Conservation (phyloP, 176 grass and related monocot genomes). For the Cenchrus fungigraminus region DNA sequence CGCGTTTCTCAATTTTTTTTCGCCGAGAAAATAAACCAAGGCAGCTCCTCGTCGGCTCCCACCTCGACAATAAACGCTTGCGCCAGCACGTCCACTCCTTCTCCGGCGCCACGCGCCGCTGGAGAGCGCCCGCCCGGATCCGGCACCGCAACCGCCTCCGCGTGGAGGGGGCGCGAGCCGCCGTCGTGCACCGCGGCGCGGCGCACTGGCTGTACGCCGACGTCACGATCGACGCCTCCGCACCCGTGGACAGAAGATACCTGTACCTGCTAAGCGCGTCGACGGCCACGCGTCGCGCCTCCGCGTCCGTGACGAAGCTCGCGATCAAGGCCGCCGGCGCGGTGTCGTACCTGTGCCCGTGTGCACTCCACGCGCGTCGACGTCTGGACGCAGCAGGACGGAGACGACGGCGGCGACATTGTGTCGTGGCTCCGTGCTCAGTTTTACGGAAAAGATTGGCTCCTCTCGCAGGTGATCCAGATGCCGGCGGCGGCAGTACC, state of each 20-base stretch:
- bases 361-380: not conserved
- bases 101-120: not conserved
- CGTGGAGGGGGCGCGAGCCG: not conserved
- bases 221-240: too few species aligned
- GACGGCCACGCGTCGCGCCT: not conserved
- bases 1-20: too few species aligned
- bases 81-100: not conserved
- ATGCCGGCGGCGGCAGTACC: not conserved
- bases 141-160: not conserved
- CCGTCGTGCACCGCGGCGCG: not conserved
- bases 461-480: not conserved
- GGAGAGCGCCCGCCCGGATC: not conserved
- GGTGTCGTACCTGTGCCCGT: not conserved
- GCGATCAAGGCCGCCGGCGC: not conserved
- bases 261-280: too few species aligned
- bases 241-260: too few species aligned
- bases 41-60: not conserved
- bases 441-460: not conserved
- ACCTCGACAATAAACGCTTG: not conserved
- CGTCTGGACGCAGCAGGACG: not conserved
- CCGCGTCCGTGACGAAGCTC: not conserved
- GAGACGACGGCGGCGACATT: not conserved
- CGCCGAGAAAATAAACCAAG: too few species aligned
- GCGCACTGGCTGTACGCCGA: slow-evolving; percentile 16
- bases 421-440: not conserved